These are phyloP conservation scores for Piromyces finnis DNA, from an alignment of 192 early-diverging fungal genomes.

Conservation along the genomic window DNA sequence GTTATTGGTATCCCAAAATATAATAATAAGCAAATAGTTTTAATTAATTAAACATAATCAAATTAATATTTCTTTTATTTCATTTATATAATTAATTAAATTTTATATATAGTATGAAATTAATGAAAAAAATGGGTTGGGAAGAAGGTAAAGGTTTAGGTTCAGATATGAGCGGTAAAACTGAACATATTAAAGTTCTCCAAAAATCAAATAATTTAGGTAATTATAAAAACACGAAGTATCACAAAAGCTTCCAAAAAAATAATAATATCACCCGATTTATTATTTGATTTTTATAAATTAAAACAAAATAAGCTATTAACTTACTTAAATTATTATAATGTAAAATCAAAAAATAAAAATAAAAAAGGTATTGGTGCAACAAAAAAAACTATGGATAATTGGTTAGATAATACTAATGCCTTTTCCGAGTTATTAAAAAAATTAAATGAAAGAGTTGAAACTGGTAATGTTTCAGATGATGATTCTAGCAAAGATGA, in stretches of 20 bases:
- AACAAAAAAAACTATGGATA: constrained; percentile 64
- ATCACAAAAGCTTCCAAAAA: too few species aligned
- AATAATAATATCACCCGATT: too few species aligned
- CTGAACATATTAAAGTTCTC: constrained; percentile 70
- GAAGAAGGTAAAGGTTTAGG: constrained; percentile 81
- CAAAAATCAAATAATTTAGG: constrained; percentile 79
- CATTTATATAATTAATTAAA: too few species aligned
- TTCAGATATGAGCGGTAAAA: constrained; percentile 61
- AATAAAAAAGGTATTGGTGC: constrained; percentile 43
- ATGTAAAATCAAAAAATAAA: neutral
- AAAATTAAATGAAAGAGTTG: constrained; percentile 48
- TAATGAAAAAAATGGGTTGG: constrained; percentile 97
- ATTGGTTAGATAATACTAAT: constrained; percentile 86
- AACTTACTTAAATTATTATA: too few species aligned
- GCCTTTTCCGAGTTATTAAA: constrained; percentile 68
- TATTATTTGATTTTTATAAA: too few species aligned
- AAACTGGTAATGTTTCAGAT: constrained; percentile 10
- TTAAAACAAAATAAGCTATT: too few species aligned
- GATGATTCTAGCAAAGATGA: neutral
- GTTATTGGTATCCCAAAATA: too few species aligned
- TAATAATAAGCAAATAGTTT: too few species aligned
- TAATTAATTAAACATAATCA: too few species aligned
- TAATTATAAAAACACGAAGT: neutral
- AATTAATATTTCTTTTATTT: too few species aligned
- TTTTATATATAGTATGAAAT: constrained; percentile 54